Conservation (phyloP, 192 early-diverging fungal species). For the Mycoemilia scoparia region DNA sequence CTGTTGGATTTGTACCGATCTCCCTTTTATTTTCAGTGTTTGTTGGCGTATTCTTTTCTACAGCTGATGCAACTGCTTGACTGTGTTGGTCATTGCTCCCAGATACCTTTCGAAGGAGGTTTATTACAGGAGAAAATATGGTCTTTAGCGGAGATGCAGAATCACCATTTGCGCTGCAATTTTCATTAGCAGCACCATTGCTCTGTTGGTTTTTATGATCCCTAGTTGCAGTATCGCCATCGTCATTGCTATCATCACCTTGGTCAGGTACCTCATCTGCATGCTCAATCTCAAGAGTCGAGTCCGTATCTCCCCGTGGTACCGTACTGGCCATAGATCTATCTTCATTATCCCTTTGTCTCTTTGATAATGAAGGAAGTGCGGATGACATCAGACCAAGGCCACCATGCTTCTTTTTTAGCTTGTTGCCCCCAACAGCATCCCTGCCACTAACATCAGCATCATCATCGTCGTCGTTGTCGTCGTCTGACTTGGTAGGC, state of each 20-base stretch:
- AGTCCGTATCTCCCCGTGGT: constrained; percentile 2
- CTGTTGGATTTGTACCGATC: not conserved
- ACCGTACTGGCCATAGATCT: not conserved
- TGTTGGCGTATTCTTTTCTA: not conserved
- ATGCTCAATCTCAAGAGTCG: too few relatives aligned
- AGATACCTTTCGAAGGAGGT: constrained; percentile 22
- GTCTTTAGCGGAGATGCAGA: constrained; percentile 24
- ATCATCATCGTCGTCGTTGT: constrained; percentile 1
- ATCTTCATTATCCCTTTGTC: not conserved
- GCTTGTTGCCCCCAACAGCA: too few relatives aligned
- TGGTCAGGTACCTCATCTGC: too few relatives aligned
- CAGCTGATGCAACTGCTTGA: not conserved
- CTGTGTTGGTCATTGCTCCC: constrained; percentile 11
- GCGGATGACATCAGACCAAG: not conserved
- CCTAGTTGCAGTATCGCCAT: not conserved
- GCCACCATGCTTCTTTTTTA: too few relatives aligned
- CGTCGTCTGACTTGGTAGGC: not conserved
- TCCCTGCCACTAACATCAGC: too few relatives aligned
- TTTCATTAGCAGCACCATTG: too few relatives aligned
- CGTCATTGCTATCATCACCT: not conserved
- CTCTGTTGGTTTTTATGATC: too few relatives aligned
- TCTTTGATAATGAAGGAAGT: constrained; percentile 1
- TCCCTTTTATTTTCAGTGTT: not conserved
- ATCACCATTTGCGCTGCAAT: too few relatives aligned
- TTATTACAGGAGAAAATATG: constrained; percentile 18